Evolutionary conservation across 306 rosid genomes (phyloP).

Genomic region (Mimosa bimucronata): DNA sequence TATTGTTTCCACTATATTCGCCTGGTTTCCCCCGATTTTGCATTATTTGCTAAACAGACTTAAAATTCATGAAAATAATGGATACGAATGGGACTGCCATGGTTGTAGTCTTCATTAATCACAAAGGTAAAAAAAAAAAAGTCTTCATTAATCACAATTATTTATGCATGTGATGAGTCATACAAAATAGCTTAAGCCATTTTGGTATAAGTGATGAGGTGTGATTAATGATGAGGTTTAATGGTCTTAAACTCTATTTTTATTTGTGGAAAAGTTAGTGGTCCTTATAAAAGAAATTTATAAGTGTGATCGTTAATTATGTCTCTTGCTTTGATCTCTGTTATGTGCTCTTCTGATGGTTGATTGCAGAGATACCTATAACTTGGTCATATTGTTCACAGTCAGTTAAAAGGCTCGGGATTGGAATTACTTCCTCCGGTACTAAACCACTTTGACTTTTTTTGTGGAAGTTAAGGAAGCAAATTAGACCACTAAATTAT

Average conservation of each 20-base stretch:
- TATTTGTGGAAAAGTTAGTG: neutral
- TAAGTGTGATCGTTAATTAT: constrained; percentile 3
- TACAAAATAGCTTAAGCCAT: neutral
- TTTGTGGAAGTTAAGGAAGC: no score
- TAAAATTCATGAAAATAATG: neutral
- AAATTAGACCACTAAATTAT: no score
- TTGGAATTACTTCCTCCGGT: no score
- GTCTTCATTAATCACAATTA: neutral
- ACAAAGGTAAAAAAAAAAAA: no score
- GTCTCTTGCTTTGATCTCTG: neutral
- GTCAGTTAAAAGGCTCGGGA: neutral
- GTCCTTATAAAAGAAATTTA: neutral
- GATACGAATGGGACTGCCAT: neutral
- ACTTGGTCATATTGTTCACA: constrained; percentile 2
- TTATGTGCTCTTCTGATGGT: neutral
- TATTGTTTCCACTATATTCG: neutral
- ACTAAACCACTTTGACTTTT: no score
- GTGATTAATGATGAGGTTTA: neutral
- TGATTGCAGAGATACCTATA: constrained; percentile 21
- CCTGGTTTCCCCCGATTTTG: neutral
- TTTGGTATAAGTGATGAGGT: no score
- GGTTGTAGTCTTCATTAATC: no score
- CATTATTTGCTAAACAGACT: no score
- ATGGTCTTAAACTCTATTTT: neutral
- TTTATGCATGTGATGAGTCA: neutral